These are phyloP conservation scores for Drechslerella stenobrocha DNA, from an alignment of 2,329 filamentous ascomycete species.

Conservation along the genomic window DNA sequence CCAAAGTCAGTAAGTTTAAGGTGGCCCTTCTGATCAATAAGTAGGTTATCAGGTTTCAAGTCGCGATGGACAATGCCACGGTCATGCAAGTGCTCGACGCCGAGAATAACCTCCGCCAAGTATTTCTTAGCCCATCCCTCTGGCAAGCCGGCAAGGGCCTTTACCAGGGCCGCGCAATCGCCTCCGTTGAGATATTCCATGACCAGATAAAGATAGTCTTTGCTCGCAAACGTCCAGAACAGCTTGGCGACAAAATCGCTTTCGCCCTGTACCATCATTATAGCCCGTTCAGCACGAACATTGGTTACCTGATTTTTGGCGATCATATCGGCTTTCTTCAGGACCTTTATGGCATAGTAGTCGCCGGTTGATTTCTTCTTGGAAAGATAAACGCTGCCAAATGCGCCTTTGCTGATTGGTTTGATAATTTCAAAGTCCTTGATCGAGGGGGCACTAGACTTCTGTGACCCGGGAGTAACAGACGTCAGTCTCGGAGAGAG, in stretches of 20 bases:
- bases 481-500: slow-evolving; percentile 80
- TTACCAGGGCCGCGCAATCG: slow-evolving; percentile 94
- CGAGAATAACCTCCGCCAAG: slow-evolving; percentile 91
- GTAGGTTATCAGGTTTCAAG: slow-evolving; percentile 91
- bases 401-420: slow-evolving; percentile 97
- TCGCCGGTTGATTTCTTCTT: slow-evolving; percentile 99
- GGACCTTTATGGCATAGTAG: slow-evolving; percentile 96
- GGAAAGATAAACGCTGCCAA: slow-evolving; percentile 94
- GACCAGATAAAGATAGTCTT: slow-evolving; percentile 96
- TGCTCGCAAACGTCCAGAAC: slow-evolving; percentile 99
- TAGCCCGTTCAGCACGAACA: slow-evolving; percentile 95
- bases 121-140: slow-evolving; percentile 99
- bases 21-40: slow-evolving; percentile 96
- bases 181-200: slow-evolving; percentile 99
- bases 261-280: slow-evolving; percentile 99
- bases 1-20: slow-evolving; percentile 97
- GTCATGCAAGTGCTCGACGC: slow-evolving; percentile 91
- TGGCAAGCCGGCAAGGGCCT: slow-evolving; percentile 83
- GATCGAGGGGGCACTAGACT: slow-evolving; percentile 89
- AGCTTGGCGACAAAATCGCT: slow-evolving; percentile 98
- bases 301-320: slow-evolving; percentile 99
- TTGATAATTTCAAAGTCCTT: slow-evolving; percentile 99
- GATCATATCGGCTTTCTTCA: slow-evolving; percentile 99
- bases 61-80: slow-evolving; percentile 96
- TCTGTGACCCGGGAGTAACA: slow-evolving; percentile 76